Evolutionary conservation across 768 basidiomycete genomes (phyloP).

Genomic region (Pisolithus sp.): DNA sequence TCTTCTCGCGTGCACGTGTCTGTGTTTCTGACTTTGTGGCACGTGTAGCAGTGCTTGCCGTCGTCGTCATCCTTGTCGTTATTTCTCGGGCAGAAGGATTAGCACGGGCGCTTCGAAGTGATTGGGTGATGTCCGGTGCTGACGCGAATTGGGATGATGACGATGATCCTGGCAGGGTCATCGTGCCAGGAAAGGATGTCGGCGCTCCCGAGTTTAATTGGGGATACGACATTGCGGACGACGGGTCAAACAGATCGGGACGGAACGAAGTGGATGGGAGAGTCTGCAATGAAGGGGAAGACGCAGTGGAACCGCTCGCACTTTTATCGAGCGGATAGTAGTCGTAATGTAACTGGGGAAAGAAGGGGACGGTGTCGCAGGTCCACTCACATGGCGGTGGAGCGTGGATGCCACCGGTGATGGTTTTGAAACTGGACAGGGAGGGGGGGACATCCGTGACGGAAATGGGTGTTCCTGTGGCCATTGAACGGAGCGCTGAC

Average conservation of each 20-base stretch:
- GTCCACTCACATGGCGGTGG: conserved; percentile 18
- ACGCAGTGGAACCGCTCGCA: neutral
- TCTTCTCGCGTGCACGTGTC: conserved; percentile 50
- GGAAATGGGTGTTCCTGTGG: conserved; percentile 5
- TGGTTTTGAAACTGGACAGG: conserved; percentile 14
- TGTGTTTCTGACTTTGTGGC: conserved; percentile 25
- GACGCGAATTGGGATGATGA: conserved; percentile 2
- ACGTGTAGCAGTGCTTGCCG: conserved; percentile 16
- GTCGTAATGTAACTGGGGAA: conserved; percentile 16
- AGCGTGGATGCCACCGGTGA: conserved; percentile 9
- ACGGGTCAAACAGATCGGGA: conserved; percentile 7
- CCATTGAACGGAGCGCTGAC: conserved; percentile 10
- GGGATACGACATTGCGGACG: conserved; percentile 2
- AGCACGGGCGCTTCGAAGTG: conserved; percentile 26
- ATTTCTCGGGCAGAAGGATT: conserved; percentile 1
- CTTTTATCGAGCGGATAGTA: conserved; percentile 11
- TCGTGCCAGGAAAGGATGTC: conserved; percentile 3
- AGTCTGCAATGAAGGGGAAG: conserved; percentile 1
- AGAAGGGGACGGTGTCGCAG: conserved; percentile 12
- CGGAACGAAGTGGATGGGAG: conserved; percentile 1
- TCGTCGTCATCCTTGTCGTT: neutral
- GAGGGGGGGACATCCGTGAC: conserved; percentile 16
- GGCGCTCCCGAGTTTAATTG: neutral
- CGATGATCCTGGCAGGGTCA: conserved; percentile 2
- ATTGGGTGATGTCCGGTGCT: conserved; percentile 26